phyloP scores from a whole-genome alignment of 2,329 filamentous ascomycete species.

The Gaeumannomyces tritici region DNA sequence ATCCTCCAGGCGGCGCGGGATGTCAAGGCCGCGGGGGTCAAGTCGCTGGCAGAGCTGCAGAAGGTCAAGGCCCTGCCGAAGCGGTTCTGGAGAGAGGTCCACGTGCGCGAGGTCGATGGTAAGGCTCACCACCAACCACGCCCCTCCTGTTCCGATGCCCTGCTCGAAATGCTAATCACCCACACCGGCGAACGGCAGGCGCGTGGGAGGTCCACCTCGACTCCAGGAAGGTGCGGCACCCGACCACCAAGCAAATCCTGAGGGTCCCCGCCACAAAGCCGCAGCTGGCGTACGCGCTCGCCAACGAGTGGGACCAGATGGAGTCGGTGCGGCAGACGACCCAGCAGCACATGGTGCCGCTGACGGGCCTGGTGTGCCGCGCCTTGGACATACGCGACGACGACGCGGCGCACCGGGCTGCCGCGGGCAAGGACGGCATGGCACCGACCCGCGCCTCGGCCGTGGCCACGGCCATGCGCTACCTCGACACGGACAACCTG shows the following conservation, averaged over 20 bases:
- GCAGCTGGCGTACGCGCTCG: constrained; percentile 74
- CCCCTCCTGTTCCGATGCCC: neutral
- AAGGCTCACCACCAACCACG: constrained; percentile 11
- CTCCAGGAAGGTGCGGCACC: constrained; percentile 67
- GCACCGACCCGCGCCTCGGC: constrained; percentile 53
- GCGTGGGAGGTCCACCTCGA: constrained; percentile 64
- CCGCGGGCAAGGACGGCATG: neutral
- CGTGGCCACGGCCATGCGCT: constrained; percentile 62
- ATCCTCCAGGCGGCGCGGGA: constrained; percentile 40
- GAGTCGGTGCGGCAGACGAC: constrained; percentile 74
- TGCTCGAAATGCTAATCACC: neutral
- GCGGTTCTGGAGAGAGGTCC: constrained; percentile 84
- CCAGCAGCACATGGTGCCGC: constrained; percentile 77
- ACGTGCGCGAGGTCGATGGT: constrained; percentile 60
- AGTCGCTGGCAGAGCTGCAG: neutral
- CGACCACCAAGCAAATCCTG: constrained; percentile 61
- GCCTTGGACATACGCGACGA: constrained; percentile 71
- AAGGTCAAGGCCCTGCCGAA: constrained; percentile 42
- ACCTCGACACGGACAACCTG: constrained; percentile 84
- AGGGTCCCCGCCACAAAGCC: constrained; percentile 66
- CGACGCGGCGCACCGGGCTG: constrained; percentile 40
- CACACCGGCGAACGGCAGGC: constrained; percentile 17
- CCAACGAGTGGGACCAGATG: constrained; percentile 87
- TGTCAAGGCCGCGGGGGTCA: constrained; percentile 25
- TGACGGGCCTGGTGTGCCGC: constrained; percentile 77